Conservation (phyloP, 805 yeast genomes). For the Yarrowia sp. region DNA sequence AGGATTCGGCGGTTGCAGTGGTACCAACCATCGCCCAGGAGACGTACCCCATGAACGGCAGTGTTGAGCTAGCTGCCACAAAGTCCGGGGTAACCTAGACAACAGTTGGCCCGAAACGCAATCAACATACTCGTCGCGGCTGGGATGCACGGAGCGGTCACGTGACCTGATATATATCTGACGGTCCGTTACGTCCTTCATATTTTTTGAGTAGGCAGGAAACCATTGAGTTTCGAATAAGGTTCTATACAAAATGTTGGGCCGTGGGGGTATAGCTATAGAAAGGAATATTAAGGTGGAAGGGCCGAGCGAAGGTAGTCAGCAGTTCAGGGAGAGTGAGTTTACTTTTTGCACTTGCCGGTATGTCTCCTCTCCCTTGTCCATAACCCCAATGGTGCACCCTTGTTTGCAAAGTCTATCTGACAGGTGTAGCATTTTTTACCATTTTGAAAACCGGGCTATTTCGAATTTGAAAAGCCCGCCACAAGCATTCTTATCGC, state of each 20-base stretch:
- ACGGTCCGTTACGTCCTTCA: too few relatives aligned
- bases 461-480: neutral
- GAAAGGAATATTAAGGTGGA: too few relatives aligned
- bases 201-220: too few relatives aligned
- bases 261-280: neutral
- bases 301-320: too few relatives aligned
- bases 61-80: neutral
- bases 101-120: slow-evolving; percentile 3
- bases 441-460: neutral
- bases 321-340: too few relatives aligned
- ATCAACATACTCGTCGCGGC: neutral
- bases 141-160: too few relatives aligned
- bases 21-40: neutral
- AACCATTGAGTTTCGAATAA: neutral
- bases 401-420: too few relatives aligned
- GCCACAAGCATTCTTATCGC: neutral
- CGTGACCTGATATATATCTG: too few relatives aligned
- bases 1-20: neutral
- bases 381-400: too few relatives aligned
- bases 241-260: neutral
- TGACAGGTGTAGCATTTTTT: too few relatives aligned
- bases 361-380: too few relatives aligned
- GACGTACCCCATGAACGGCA: neutral
- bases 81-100: slow-evolving; percentile 10
- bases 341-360: too few relatives aligned